Base-by-base conservation (phyloP, 257 asterid genomes). In the Solanum bukasovii region DNA sequence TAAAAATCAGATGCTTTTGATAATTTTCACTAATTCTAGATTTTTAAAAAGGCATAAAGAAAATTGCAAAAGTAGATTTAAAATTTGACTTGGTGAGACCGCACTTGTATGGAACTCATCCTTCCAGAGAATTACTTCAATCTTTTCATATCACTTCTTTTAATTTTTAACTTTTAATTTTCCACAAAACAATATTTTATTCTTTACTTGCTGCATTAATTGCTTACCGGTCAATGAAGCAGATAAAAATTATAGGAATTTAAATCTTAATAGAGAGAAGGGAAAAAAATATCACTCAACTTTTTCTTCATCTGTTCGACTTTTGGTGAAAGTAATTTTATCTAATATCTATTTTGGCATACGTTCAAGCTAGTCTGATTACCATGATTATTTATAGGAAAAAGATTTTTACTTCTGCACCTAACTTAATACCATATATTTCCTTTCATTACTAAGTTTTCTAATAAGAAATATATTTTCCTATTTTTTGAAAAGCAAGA, bases 71-170 rank as follows among this genome's bases (percentile, higher is more conserved):
- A 46, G 85, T 20, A 81, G 27, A 44, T 46, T 3, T 81, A 46
- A 13, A 79, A 44, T 46, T 46, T 27, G 85, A 81, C 38, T 81
- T 42, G 63, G 20, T 38, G 31, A 77, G 34, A 74, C 84, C 59
- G 23, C 34, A 77, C 59, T 38, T 79, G 84, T 79, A 79, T 79
- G 84, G 84, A 79, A 79, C 84, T 79, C 25, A 79, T 42, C 13
- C 63, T 42, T 79, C 63, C 65, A 40, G 2, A 79, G 16, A 79
- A 79, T 27, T 27, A 27, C 27, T 79, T 27, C 84, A 81, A 81
- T 27, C 68, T 81, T 35, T 81, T 42, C 84, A 8, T 79, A 29
- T 44, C 18, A 7, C 67, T 79, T 61, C n/a, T 14, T 44, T 44
- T 79, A 7, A 11, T 40, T n/a, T 20, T 78, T 25, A 78, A 40